These are phyloP conservation scores for Aaosphaeria arxii DNA, from an alignment of 2,329 filamentous ascomycete genomes.

Conservation along the genomic window DNA sequence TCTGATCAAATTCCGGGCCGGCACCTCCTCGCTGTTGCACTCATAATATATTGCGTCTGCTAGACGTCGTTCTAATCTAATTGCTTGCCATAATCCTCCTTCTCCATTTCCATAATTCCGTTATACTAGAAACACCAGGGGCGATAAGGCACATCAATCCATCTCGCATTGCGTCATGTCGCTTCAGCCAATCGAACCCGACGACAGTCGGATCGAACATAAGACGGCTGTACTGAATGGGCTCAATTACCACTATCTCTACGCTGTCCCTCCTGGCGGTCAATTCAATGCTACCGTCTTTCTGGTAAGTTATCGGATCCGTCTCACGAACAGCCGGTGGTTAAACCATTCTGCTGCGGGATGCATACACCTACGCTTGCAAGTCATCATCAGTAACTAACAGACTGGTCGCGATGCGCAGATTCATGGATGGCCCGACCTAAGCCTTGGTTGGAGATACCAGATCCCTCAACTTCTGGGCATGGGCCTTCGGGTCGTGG, in stretches of 20 bases:
- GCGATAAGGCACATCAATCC: constrained; percentile 7
- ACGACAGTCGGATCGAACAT: constrained; percentile 65
- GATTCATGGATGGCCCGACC: constrained; percentile 80
- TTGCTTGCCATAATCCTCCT: too few species aligned
- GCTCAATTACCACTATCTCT: constrained; percentile 65
- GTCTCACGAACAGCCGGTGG: constrained; percentile 12
- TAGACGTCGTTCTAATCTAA: too few species aligned
- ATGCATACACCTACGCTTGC: not conserved
- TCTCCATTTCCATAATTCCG: too few species aligned
- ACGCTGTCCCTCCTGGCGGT: constrained; percentile 44
- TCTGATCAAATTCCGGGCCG: too few species aligned
- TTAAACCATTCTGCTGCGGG: constrained; percentile 4
- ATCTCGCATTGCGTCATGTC: constrained; percentile 42
- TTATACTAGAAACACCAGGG: too few species aligned
- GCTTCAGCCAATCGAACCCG: constrained; percentile 60
- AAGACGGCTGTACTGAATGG: constrained; percentile 64
- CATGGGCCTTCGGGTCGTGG: constrained; percentile 74
- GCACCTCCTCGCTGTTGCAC: too few species aligned
- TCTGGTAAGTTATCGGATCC: constrained; percentile 39
- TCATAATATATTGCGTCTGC: too few species aligned
- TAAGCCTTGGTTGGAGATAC: constrained; percentile 82
- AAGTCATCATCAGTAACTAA: not conserved
- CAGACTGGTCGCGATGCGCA: constrained; percentile 14
- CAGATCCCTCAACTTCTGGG: constrained; percentile 76
- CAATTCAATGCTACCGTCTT: constrained; percentile 53